phyloP scores from a whole-genome alignment of 768 basidiomycete genomes.

The Suillus variegatus region DNA sequence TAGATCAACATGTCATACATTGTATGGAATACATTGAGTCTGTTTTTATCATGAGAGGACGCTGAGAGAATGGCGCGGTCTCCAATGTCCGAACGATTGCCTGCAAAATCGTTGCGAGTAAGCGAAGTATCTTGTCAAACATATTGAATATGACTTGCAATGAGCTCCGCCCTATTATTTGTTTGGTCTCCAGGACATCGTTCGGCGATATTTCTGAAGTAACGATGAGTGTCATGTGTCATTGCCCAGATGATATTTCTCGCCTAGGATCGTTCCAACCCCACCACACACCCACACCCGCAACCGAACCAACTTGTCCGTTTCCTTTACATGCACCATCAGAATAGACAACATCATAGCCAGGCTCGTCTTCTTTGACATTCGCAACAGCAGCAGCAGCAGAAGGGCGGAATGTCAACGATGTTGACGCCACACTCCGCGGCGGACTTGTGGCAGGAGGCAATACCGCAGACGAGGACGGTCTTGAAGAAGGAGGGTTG shows the following conservation, averaged over 20 bases:
- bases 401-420: background rate
- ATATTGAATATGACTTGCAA: slow-evolving; percentile 44
- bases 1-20: slow-evolving; percentile 46
- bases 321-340: slow-evolving; percentile 91
- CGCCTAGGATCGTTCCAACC: slow-evolving; percentile 65
- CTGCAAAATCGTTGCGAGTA: slow-evolving; percentile 39
- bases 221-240: background rate
- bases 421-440: background rate
- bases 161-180: slow-evolving; percentile 87
- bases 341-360: slow-evolving; percentile 65
- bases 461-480: slow-evolving; percentile 32
- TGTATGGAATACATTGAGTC: slow-evolving; percentile 86
- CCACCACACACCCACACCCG: slow-evolving; percentile 93
- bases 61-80: slow-evolving; percentile 55
- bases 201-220: slow-evolving; percentile 75
- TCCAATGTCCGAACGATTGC: slow-evolving; percentile 85
- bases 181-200: slow-evolving; percentile 83
- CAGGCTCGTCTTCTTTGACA: slow-evolving; percentile 25
- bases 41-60: slow-evolving; percentile 71
- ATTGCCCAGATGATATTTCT: slow-evolving; percentile 9
- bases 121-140: slow-evolving; percentile 2
- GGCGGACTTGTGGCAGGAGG: background rate
- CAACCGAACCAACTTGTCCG: slow-evolving; percentile 63
- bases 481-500: slow-evolving; percentile 11
- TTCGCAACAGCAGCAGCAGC: slow-evolving; percentile 8